Base-by-base conservation (phyloP, 2,329 filamentous ascomycete species). In the Westerdykella ornata region DNA sequence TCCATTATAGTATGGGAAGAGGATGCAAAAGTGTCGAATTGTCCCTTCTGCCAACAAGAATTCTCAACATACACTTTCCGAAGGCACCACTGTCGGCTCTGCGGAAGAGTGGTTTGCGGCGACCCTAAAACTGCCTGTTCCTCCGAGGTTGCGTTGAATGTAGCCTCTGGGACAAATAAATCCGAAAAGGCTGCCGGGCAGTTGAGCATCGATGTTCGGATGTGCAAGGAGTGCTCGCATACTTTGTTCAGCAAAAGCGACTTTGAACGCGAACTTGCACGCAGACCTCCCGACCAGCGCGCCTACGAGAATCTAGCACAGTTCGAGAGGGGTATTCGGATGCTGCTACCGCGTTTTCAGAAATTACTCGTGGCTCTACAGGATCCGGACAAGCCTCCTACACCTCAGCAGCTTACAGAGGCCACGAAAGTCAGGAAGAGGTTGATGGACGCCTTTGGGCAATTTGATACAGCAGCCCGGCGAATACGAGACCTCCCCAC, bases 1-100 rank as follows among this genome's bases (percentile, higher is more conserved):
- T 88, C 85, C 0, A 79, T 98, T 6, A 89, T 98, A 13, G 84
- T 84, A 0, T 98, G 92, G 92, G 86, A 98, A 65, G 89, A 97
- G 39, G 92, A 98, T 64, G 75, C 82, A 0, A 78, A 74, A 22
- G 88, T 98, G 5, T 48, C 74, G 2, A 81, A 82, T 49, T 98
- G 92, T 60, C 92, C 92, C 0, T 95, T 95, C 59, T 98, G 92
- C 57, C 86, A 94, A 59, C 92, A 98, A 57, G 88, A 95, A 42
- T 98, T 98, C 65, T 84, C 88, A 1, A 84, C 82, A 12, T 97
- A 95, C 77, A 85, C 88, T 1, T 94, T 97, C 58, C 80, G 92
- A 55, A 75, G 92, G 52, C 92, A 97, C 64, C 92, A 98, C 66
- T 98, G 92, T 66, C 80, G 92, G 41, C 83, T 94, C 66, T 98